Evolutionary conservation across 345 rosid species (phyloP).

Genomic region (Rubroshorea leprosula): DNA sequence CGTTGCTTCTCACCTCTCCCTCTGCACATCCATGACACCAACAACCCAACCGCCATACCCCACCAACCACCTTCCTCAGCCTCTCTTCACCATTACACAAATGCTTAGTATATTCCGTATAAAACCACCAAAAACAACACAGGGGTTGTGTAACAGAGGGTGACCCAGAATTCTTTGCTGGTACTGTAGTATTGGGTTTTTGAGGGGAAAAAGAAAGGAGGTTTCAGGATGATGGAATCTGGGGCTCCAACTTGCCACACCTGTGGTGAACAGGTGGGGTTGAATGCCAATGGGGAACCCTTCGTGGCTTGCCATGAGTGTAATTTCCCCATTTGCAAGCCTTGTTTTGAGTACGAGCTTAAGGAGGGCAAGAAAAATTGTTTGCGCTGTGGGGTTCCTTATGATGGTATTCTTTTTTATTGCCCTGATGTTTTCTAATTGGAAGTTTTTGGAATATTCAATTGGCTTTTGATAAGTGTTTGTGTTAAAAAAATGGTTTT

Average conservation of each 20-base stretch:
- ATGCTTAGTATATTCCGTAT: slow-evolving; percentile 20
- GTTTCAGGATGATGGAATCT: slow-evolving; percentile 65
- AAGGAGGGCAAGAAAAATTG: slow-evolving; percentile 79
- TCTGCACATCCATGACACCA: slow-evolving; percentile 36
- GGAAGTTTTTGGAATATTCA: not conserved
- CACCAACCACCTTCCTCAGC: slow-evolving; percentile 40
- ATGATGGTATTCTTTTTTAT: slow-evolving; percentile 39
- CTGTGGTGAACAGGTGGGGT: slow-evolving; percentile 76
- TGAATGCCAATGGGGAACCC: slow-evolving; percentile 52
- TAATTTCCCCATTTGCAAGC: slow-evolving; percentile 80
- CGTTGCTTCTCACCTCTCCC: slow-evolving; percentile 31
- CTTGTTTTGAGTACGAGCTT: slow-evolving; percentile 76
- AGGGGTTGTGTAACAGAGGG: slow-evolving; percentile 7
- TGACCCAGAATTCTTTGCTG: not conserved
- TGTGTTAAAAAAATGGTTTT: not conserved
- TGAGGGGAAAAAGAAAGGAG: not conserved
- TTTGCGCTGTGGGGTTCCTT: slow-evolving; percentile 74
- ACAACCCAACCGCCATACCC: slow-evolving; percentile 50
- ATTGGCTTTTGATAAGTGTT: not conserved
- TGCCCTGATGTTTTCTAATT: too few species aligned
- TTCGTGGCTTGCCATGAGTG: slow-evolving; percentile 87
- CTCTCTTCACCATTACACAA: slow-evolving; percentile 21
- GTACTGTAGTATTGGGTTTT: slow-evolving; percentile 10
- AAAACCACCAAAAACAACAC: slow-evolving; percentile 15
- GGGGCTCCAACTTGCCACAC: slow-evolving; percentile 71